Percentiles rank a stretch among this genome's conserved stretches.
These are phyloP conservation scores for Zanthoxylum bungeanum DNA, from an alignment of 345 rosid genomes.

Conservation along the genomic window DNA sequence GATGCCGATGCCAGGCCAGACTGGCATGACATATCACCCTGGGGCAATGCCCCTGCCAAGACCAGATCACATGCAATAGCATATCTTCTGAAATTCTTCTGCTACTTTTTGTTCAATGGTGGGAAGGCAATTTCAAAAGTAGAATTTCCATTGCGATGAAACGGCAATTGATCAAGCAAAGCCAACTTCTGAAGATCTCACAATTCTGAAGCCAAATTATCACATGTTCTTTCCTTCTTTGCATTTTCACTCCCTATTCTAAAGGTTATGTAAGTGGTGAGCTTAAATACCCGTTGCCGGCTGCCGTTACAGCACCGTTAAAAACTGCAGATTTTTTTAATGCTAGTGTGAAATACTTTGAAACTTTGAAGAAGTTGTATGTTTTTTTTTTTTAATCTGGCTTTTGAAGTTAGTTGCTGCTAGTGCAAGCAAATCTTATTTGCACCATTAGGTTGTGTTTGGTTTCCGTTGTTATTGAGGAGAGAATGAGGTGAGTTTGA, in stretches of 20 bases:
- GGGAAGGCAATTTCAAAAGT: not conserved
- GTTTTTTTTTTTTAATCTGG: too few relatives aligned
- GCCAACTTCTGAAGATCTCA: not conserved
- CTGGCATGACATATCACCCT: constrained; percentile 30
- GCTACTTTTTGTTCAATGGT: not conserved
- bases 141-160: not conserved
- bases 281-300: too few relatives aligned
- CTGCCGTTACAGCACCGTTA: too few relatives aligned
- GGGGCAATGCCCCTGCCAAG: constrained; percentile 41
- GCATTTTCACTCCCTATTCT: too few relatives aligned
- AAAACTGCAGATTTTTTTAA: not conserved
- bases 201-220: not conserved
- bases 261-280: too few relatives aligned
- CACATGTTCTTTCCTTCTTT: not conserved
- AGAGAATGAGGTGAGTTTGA: too few relatives aligned
- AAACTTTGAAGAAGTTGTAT: too few relatives aligned
- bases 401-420: not conserved
- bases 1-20: constrained; percentile 27
- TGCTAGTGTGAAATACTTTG: not conserved
- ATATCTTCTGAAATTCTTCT: not conserved
- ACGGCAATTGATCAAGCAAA: too few relatives aligned
- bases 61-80: constrained; percentile 40
- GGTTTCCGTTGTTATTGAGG: too few relatives aligned
- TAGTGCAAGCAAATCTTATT: not conserved
- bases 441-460: too few relatives aligned